phyloP scores from a whole-genome alignment of 1,284 basidiomycete species.

The Ceratobasidium sp. region DNA sequence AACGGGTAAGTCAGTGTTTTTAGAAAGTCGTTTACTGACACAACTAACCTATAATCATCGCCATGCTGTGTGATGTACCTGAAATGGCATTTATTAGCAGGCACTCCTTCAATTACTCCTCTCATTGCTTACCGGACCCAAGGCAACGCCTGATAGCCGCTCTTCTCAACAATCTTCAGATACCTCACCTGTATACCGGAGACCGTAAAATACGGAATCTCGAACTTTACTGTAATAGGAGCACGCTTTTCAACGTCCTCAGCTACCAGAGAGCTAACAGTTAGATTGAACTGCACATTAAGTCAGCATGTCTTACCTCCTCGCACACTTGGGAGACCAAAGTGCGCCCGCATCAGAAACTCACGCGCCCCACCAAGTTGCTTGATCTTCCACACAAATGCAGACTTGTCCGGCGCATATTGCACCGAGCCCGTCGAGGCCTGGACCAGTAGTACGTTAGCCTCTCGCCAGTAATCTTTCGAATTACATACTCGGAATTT shows the following conservation, averaged over 20 bases:
- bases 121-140: conserved; percentile 74
- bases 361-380: conserved; percentile 92
- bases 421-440: conserved; percentile 91
- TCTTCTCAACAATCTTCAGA: conserved; percentile 98
- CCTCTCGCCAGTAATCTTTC: no score
- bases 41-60: conserved; percentile 87
- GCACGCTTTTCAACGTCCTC: conserved; percentile 89
- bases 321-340: conserved; percentile 90
- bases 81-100: conserved; percentile 24
- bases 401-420: conserved; percentile 94
- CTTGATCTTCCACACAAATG: conserved; percentile 98
- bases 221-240: conserved; percentile 96
- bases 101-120: conserved; percentile 36
- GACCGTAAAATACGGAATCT: conserved; percentile 98
- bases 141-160: conserved; percentile 92
- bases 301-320: conserved; percentile 66
- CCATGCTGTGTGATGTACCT: conserved; percentile 94
- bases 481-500: conserved; percentile 83
- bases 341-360: conserved; percentile 96
- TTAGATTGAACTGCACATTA: no score
- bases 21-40: background rate
- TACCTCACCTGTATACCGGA: conserved; percentile 98
- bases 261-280: conserved; percentile 56
- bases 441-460: no score
- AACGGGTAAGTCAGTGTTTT: background rate